A percentile compares a stretch with the other conserved stretches of the same genome.
These are phyloP conservation scores for Trichoderma erinaceum DNA, from an alignment of 495 filamentous ascomycete genomes.

Conservation along the genomic window DNA sequence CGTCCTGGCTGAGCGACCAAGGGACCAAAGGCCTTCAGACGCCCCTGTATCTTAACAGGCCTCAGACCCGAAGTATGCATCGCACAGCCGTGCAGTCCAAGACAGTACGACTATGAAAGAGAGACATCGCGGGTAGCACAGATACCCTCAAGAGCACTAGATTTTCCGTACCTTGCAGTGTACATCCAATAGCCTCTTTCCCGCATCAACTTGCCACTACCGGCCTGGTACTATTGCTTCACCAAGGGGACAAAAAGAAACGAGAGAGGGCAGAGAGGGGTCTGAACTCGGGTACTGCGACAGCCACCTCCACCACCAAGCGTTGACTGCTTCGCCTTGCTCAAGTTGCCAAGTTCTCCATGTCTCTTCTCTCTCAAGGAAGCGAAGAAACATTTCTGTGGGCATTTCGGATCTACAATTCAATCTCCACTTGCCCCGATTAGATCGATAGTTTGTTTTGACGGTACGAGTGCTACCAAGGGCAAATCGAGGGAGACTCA, in stretches of 20 bases:
- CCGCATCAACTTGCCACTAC: not conserved
- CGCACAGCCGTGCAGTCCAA: not conserved
- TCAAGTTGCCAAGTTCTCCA: not conserved
- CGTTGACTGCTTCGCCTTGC: not conserved
- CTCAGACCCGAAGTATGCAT: slow-evolving; percentile 7
- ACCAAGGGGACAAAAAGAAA: not conserved
- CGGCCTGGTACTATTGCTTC: not conserved
- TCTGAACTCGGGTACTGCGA: not conserved
- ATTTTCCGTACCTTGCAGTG: not conserved
- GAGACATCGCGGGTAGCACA: not conserved
- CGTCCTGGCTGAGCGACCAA: not conserved
- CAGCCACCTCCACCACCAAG: not conserved
- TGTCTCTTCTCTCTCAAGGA: not conserved
- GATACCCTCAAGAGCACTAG: not conserved
- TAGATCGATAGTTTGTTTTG: not conserved
- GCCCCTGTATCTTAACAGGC: not conserved
- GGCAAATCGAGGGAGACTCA: not conserved
- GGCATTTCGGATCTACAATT: not conserved
- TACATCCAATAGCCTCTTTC: not conserved
- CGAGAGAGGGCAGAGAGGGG: not conserved
- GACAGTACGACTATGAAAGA: not conserved
- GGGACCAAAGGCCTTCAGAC: not conserved
- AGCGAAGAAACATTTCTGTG: not conserved
- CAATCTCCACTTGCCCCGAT: not conserved
- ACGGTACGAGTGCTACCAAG: not conserved